Conservation (phyloP, 2,329 filamentous ascomycete genomes). For the Sporothrix sp. region DNA sequence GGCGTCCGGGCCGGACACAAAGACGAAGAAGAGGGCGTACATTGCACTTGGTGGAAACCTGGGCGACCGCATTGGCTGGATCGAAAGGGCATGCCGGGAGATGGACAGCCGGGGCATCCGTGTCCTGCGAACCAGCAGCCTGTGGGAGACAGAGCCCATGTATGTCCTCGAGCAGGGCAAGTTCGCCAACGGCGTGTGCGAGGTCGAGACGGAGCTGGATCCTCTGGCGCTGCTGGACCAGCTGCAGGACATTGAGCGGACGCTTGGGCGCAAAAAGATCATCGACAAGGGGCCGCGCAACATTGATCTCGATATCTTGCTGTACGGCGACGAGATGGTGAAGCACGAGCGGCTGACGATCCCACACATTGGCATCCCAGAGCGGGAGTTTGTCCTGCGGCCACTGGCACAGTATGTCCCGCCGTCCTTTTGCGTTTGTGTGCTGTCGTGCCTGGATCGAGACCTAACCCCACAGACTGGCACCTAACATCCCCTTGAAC, state of each 20-base stretch:
- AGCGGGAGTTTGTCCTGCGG: constrained; percentile 87
- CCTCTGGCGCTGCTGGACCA: constrained; percentile 69
- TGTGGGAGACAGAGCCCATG: constrained; percentile 97
- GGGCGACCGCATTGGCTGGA: constrained; percentile 73
- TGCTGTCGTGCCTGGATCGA: background rate
- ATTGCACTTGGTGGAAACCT: constrained; percentile 90
- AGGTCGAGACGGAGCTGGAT: constrained; percentile 70
- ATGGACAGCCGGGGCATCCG: constrained; percentile 66
- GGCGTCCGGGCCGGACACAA: background rate
- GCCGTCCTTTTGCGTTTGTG: background rate
- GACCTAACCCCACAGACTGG: constrained; percentile 33
- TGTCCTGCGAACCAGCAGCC: constrained; percentile 69
- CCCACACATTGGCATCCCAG: constrained; percentile 75
- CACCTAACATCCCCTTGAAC: constrained; percentile 45
- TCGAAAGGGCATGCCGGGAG: constrained; percentile 70
- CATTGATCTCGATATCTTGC: constrained; percentile 86
- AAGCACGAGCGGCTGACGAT: constrained; percentile 66
- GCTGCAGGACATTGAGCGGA: constrained; percentile 74
- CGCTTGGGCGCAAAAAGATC: constrained; percentile 69
- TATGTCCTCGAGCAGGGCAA: constrained; percentile 81
- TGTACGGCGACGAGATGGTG: constrained; percentile 62
- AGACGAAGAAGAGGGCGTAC: constrained; percentile 46
- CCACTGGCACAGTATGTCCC: constrained; percentile 58
- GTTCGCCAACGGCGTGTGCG: constrained; percentile 87
- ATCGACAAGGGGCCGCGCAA: constrained; percentile 91